A percentile compares a stretch with the other conserved stretches of the same genome.
These are phyloP conservation scores for Zoysia pacifica DNA, from an alignment of 176 grass and related monocot species.

Conservation along the genomic window DNA sequence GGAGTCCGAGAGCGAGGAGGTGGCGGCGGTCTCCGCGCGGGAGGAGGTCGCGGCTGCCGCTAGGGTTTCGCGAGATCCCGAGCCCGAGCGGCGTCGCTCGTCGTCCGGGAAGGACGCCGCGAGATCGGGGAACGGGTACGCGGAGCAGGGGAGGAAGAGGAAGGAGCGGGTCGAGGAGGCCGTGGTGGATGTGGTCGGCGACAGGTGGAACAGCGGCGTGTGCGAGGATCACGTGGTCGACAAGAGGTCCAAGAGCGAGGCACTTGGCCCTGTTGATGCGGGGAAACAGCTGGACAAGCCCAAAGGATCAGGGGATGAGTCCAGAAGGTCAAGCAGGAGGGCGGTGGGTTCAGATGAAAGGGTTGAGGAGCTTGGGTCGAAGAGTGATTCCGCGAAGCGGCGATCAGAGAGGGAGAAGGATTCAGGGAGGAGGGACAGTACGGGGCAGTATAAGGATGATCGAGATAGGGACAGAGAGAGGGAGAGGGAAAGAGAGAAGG, in stretches of 20 bases:
- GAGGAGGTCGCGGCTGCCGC: constrained; percentile 48
- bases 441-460: constrained; percentile 62
- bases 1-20: constrained; percentile 76
- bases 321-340: constrained; percentile 64
- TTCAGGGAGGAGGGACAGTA: constrained; percentile 62
- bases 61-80: constrained; percentile 88
- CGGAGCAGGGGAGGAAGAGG: constrained; percentile 83
- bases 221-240: constrained; percentile 63
- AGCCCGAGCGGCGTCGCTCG: constrained; percentile 67
- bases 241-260: constrained; percentile 73
- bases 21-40: constrained; percentile 38
- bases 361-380: constrained; percentile 51
- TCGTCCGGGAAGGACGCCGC: constrained; percentile 53
- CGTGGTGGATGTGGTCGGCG: constrained; percentile 59
- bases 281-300: constrained; percentile 65
- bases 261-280: constrained; percentile 54
- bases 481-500: constrained; percentile 54
- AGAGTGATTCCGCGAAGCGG: constrained; percentile 53
- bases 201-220: constrained; percentile 86
- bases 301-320: constrained; percentile 63
- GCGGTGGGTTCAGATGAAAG: constrained; percentile 36
- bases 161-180: constrained; percentile 72
- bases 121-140: constrained; percentile 57
- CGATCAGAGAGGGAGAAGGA: constrained; percentile 59
- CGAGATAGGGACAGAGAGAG: constrained; percentile 64